These are phyloP conservation scores for Pichia phayaonensis DNA, from an alignment of 805 yeast genomes.

Conservation along the genomic window DNA sequence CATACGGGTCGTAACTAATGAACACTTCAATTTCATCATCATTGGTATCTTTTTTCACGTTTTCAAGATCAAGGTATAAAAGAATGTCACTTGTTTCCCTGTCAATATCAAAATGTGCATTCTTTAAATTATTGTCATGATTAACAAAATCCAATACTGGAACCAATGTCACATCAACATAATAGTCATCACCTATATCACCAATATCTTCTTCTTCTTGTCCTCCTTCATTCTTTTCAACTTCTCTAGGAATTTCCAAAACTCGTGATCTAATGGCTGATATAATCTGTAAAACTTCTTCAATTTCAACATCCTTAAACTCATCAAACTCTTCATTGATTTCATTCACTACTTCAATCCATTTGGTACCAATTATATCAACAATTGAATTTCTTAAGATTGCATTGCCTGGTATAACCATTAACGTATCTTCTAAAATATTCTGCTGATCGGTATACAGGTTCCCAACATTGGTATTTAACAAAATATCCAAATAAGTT, in stretches of 20 bases:
- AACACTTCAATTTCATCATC: slow-evolving; percentile 29
- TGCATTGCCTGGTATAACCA: slow-evolving; percentile 15
- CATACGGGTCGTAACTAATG: slow-evolving; percentile 37
- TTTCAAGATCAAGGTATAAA: slow-evolving; percentile 24
- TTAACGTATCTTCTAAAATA: slow-evolving; percentile 18
- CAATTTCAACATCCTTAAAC: slow-evolving; percentile 1
- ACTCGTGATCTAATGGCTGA: slow-evolving; percentile 51
- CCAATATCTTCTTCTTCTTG: slow-evolving; percentile 14
- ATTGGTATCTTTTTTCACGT: neutral
- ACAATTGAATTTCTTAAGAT: slow-evolving; percentile 8
- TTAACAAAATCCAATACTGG: slow-evolving; percentile 65
- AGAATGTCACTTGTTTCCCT: slow-evolving; percentile 35
- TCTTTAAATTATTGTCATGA: slow-evolving; percentile 39
- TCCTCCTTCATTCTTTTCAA: neutral
- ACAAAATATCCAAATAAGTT: slow-evolving; percentile 29
- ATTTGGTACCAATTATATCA: slow-evolving; percentile 10
- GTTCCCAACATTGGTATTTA: slow-evolving; percentile 27
- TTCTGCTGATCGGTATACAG: slow-evolving; percentile 23
- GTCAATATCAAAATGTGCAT: slow-evolving; percentile 59
- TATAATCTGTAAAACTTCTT: slow-evolving; percentile 16
- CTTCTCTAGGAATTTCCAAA: slow-evolving; percentile 53
- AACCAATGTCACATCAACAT: slow-evolving; percentile 48
- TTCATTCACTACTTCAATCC: slow-evolving; percentile 13
- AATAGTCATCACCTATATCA: slow-evolving; percentile 32
- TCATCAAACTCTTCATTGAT: slow-evolving; percentile 14